phyloP scores from a whole-genome alignment of 495 filamentous ascomycete genomes.

The Podospora pseudoanserina region DNA sequence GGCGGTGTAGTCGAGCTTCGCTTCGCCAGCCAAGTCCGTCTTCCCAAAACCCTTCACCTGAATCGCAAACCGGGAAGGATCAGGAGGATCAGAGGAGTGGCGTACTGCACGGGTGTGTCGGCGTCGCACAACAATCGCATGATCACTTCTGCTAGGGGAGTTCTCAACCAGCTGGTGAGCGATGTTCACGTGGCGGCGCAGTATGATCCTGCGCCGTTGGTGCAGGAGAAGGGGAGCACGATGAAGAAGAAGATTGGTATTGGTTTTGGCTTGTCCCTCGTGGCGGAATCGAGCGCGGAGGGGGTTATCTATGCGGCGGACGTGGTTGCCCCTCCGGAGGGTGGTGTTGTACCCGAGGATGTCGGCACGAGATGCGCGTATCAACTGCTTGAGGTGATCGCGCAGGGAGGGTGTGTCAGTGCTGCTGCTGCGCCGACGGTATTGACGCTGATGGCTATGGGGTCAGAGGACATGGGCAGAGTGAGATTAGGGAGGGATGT shows the following conservation, averaged over 20 bases:
- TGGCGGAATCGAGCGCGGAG: conserved; percentile 80
- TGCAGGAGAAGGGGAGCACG: conserved; percentile 58
- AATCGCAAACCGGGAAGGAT: conserved; percentile 74
- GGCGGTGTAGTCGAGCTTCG: conserved; percentile 89
- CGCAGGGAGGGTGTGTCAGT: conserved; percentile 76
- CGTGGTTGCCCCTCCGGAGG: conserved; percentile 71
- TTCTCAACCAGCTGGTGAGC: conserved; percentile 77
- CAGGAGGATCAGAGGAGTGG: conserved; percentile 85
- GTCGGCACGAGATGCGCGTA: conserved; percentile 82
- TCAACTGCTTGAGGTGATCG: conserved; percentile 80
- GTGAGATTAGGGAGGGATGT: conserved; percentile 67
- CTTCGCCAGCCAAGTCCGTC: conserved; percentile 85
- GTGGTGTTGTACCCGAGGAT: conserved; percentile 83
- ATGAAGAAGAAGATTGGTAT: conserved; percentile 54
- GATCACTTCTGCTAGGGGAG: conserved; percentile 84
- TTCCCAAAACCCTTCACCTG: conserved; percentile 93
- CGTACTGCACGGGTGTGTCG: conserved; percentile 84
- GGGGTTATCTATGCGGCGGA: conserved; percentile 85
- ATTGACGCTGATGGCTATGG: conserved; percentile 94
- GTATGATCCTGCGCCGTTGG: conserved; percentile 68
- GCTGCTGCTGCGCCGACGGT: conserved; percentile 64
- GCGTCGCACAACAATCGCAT: conserved; percentile 90
- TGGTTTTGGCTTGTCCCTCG: conserved; percentile 84
- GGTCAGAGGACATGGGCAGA: conserved; percentile 60
- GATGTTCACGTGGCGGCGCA: conserved; percentile 76